Conservation (phyloP, 176 grass and related monocot species). For the Phragmites australis region DNA sequence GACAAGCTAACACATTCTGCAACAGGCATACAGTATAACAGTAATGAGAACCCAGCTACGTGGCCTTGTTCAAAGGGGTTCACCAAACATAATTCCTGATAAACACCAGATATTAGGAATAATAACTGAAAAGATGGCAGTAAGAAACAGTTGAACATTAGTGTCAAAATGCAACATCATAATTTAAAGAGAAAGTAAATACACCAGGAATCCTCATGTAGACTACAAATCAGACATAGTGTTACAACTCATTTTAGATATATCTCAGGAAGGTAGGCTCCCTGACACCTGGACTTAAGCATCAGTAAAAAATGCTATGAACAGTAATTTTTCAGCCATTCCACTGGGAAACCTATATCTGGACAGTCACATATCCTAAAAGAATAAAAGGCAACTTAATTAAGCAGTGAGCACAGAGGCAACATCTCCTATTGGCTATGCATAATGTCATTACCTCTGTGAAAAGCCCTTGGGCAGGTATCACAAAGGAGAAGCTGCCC, state of each 20-base stretch:
- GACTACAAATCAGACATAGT: not conserved
- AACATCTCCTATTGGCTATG: not conserved
- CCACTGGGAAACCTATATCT: slow-evolving; percentile 25
- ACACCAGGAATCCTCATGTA: slow-evolving; percentile 8
- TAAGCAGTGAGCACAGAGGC: not conserved
- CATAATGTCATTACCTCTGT: slow-evolving; percentile 64
- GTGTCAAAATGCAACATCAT: slow-evolving; percentile 1
- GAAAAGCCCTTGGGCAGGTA: slow-evolving; percentile 92
- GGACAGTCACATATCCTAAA: not conserved
- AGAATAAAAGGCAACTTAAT: slow-evolving; percentile 3
- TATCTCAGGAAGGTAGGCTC: not conserved
- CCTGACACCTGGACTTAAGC: not conserved
- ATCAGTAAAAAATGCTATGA: not conserved
- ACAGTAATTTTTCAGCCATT: slow-evolving; percentile 10
- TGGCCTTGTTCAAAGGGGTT: not conserved
- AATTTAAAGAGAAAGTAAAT: not conserved
- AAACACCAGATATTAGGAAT: slow-evolving; percentile 1
- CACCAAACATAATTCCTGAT: slow-evolving; percentile 26
- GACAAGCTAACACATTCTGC: slow-evolving; percentile 82
- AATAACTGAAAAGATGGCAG: slow-evolving; percentile 14
- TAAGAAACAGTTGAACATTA: slow-evolving; percentile 18
- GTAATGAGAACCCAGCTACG: slow-evolving; percentile 18
- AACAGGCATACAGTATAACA: not conserved
- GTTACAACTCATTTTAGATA: not conserved
- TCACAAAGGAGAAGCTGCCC: slow-evolving; percentile 92